A percentile compares a stretch with the other conserved stretches of the same genome.
Evolutionary conservation across 257 asterid genomes (phyloP).

Genomic region (Avicennia marina): DNA sequence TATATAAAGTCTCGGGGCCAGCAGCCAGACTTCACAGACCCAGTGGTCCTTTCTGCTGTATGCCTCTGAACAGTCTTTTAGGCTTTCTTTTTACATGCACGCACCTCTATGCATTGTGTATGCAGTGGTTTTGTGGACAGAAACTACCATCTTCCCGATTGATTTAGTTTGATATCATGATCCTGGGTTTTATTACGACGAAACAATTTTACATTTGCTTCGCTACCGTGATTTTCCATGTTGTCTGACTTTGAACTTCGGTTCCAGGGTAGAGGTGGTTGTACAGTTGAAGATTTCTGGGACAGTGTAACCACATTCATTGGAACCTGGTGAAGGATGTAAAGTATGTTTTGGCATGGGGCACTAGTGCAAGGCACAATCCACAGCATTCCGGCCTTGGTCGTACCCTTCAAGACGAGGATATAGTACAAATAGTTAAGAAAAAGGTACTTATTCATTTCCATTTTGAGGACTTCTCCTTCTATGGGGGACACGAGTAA

Average conservation of each 20-base stretch:
- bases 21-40: conserved; percentile 96
- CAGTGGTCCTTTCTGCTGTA: conserved; percentile 94
- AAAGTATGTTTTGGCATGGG: conserved; percentile 96
- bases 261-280: conserved; percentile 97
- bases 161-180: no score
- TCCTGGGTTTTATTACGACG: no score
- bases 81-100: not conserved
- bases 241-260: conserved; percentile 11
- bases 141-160: no score
- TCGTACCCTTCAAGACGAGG: conserved; percentile 87
- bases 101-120: no score
- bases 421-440: conserved; percentile 96
- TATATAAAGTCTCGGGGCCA: conserved; percentile 99
- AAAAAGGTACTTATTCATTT: conserved; percentile 62
- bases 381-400: conserved; percentile 97
- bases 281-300: conserved; percentile 91
- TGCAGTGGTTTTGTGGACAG: no score
- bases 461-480: not conserved
- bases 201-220: no score
- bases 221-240: no score
- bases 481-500: not conserved
- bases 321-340: conserved; percentile 92
- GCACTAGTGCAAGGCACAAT: conserved; percentile 88
- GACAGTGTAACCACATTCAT: conserved; percentile 95
- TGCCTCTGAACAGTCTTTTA: conserved; percentile 18